These are phyloP conservation scores for Peronospora tabacina DNA, from an alignment of 352 stramenopile genomes.

Conservation along the genomic window DNA sequence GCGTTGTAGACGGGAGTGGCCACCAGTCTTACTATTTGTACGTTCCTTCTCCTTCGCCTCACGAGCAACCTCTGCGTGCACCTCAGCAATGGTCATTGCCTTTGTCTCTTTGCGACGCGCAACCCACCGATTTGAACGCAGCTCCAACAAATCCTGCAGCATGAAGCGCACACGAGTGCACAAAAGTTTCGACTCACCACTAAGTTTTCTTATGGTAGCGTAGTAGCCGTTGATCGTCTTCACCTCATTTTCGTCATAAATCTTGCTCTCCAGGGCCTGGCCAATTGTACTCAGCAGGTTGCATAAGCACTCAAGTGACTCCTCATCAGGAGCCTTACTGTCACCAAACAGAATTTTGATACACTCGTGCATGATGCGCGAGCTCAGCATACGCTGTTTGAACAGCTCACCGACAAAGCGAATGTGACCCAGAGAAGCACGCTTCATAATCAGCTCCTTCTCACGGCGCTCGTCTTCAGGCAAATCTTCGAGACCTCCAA, in stretches of 20 bases:
- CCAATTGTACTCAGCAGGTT: constrained; percentile 93
- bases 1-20: constrained; percentile 41
- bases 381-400: constrained; percentile 91
- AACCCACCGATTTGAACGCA: constrained; percentile 73
- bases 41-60: constrained; percentile 68
- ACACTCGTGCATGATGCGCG: constrained; percentile 92
- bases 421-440: constrained; percentile 87
- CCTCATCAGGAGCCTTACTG: constrained; percentile 82
- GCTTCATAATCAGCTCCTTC: constrained; percentile 79
- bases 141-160: constrained; percentile 70
- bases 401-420: constrained; percentile 95
- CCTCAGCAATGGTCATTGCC: constrained; percentile 77
- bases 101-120: constrained; percentile 72
- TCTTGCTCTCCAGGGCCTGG: constrained; percentile 71
- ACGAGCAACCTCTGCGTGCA: constrained; percentile 64
- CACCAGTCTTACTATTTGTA: constrained; percentile 25
- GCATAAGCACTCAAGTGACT: constrained; percentile 93
- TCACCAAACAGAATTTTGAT: constrained; percentile 76
- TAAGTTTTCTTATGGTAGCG: constrained; percentile 55
- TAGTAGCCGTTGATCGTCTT: constrained; percentile 71
- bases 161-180: constrained; percentile 80
- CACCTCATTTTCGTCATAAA: constrained; percentile 39
- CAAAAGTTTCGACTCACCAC: constrained; percentile 51
- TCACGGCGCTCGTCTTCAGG: constrained; percentile 45
- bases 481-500: constrained; percentile 56